A percentile compares a stretch with the other conserved stretches of the same genome.
Evolutionary conservation across 1,284 basidiomycete species (phyloP).

Genomic region (Sphaerobolus stellatus): DNA sequence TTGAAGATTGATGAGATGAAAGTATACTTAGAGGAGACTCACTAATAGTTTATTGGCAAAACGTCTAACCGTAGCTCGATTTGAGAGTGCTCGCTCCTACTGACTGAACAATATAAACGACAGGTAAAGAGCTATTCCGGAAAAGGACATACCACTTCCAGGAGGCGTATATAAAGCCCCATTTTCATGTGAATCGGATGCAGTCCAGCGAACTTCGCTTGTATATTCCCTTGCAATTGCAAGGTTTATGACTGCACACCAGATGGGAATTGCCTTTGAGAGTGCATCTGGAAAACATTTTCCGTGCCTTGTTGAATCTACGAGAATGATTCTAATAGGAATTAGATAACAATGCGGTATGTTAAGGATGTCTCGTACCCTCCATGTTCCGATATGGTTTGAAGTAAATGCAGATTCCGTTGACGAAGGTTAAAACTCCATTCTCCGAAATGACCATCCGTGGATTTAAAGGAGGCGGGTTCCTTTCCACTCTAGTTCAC

Average conservation of each 20-base stretch:
- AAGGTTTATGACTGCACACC: conserved; percentile 91
- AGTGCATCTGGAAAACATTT: conserved; percentile 95
- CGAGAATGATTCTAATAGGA: conserved; percentile 67
- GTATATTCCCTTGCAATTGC: conserved; percentile 56
- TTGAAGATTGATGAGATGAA: too few relatives aligned
- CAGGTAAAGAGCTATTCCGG: conserved; percentile 21
- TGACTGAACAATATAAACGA: conserved; percentile 41
- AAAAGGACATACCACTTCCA: conserved; percentile 24
- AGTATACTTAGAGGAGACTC: conserved; percentile 16
- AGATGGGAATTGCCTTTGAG: conserved; percentile 92
- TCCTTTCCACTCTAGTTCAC: conserved; percentile 35
- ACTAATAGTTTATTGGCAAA: conserved; percentile 70
- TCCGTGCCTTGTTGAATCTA: conserved; percentile 91
- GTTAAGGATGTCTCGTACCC: conserved; percentile 47
- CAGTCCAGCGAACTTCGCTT: conserved; percentile 14
- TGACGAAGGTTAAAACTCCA: conserved; percentile 88
- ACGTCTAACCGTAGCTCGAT: conserved; percentile 59
- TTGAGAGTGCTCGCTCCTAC: conserved; percentile 71
- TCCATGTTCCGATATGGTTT: conserved; percentile 50
- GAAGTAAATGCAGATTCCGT: conserved; percentile 81
- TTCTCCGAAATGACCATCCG: conserved; percentile 88
- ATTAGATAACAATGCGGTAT: not conserved
- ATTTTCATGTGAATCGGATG: conserved; percentile 37
- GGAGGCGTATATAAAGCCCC: conserved; percentile 76
- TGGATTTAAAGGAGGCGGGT: conserved; percentile 93